phyloP scores from a whole-genome alignment of 371 early-diverging fungal species.

The Syncephalastrum contaminatum region DNA sequence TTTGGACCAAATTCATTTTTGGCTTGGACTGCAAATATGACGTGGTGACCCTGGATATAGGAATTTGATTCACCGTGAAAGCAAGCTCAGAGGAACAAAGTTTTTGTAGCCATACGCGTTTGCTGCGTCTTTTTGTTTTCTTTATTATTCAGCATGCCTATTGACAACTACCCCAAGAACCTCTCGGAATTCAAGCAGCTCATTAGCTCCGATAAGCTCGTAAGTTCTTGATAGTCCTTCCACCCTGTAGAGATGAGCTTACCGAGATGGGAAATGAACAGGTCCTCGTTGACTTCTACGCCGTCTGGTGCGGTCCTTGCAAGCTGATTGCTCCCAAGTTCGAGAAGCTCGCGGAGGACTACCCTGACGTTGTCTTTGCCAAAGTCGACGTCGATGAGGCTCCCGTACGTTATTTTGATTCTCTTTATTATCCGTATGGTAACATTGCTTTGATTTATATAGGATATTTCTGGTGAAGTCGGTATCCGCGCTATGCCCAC shows the following conservation, averaged over 20 bases:
- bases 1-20: no score
- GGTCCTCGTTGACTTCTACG: constrained; percentile 69
- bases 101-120: no score
- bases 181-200: constrained; percentile 31
- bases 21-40: no score
- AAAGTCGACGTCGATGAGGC: constrained; percentile 85
- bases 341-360: constrained; percentile 50
- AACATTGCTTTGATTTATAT: constrained; percentile 1
- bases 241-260: constrained; percentile 12
- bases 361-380: constrained; percentile 64
- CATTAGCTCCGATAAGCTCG: constrained; percentile 25
- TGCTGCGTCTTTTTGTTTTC: no score
- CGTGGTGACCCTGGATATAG: no score
- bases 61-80: no score
- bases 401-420: constrained; percentile 51
- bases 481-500: constrained; percentile 92
- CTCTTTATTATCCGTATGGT: no score
- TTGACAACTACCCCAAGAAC: constrained; percentile 16
- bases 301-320: constrained; percentile 86
- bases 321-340: constrained; percentile 81
- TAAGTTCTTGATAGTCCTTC: constrained; percentile 15
- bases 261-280: constrained; percentile 12
- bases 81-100: no score
- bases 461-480: constrained; percentile 69
- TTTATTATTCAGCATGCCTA: no score